phyloP scores from a whole-genome alignment of 2,329 filamentous ascomycete genomes.

The Exophiala viscosa region DNA sequence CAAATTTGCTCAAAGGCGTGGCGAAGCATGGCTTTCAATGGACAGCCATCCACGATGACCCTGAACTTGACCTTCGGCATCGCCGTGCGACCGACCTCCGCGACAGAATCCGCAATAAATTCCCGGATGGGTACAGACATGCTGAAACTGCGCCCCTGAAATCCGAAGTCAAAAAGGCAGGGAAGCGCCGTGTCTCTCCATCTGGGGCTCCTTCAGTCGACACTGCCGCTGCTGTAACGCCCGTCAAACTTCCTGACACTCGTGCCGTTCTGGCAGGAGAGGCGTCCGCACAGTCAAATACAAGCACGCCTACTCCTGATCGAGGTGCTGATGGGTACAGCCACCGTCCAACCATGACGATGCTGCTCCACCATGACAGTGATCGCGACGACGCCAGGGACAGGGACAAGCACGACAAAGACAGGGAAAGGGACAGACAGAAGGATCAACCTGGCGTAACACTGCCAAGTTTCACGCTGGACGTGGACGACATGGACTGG shows the following conservation, averaged over 20 bases:
- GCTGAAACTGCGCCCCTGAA: conserved; percentile 37
- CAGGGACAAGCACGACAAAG: conserved; percentile 5
- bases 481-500: conserved; percentile 23
- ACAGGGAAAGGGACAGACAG: conserved; percentile 13
- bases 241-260: neutral
- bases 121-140: conserved; percentile 54
- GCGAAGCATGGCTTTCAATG: conserved; percentile 57
- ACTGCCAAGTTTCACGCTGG: conserved; percentile 25
- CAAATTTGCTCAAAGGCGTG: conserved; percentile 57
- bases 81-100: conserved; percentile 58
- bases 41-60: conserved; percentile 57
- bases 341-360: conserved; percentile 8
- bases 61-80: conserved; percentile 48
- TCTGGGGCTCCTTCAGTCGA: neutral
- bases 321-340: conserved; percentile 1
- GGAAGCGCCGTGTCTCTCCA: conserved; percentile 12
- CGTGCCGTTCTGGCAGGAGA: neutral
- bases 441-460: conserved; percentile 20
- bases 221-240: neutral
- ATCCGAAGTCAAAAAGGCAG: conserved; percentile 23
- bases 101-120: conserved; percentile 59
- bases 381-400: conserved; percentile 5
- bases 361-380: conserved; percentile 10
- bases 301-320: neutral
- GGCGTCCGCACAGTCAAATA: neutral